These are phyloP conservation scores for Dactylellina parvicollis DNA, from an alignment of 2,329 filamentous ascomycete genomes.

Conservation along the genomic window DNA sequence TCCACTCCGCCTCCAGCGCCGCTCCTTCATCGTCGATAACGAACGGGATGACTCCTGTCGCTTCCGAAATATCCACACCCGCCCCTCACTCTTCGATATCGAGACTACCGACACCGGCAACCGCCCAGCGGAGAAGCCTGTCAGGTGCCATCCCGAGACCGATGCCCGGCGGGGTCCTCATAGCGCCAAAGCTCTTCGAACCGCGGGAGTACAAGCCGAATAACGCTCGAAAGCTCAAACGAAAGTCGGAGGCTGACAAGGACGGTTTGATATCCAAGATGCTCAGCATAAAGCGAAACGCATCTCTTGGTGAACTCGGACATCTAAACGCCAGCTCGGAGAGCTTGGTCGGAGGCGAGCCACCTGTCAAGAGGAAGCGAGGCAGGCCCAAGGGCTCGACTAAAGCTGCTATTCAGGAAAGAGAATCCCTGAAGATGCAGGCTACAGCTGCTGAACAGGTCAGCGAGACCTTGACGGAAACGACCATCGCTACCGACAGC, in stretches of 20 bases:
- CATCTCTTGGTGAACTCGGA: slow-evolving; percentile 36
- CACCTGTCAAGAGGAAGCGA: slow-evolving; percentile 50
- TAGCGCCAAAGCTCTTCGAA: slow-evolving; percentile 49
- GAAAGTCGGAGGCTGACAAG: slow-evolving; percentile 51
- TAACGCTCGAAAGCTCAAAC: slow-evolving; percentile 46
- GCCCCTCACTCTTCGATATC: slow-evolving; percentile 11
- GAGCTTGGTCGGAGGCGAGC: slow-evolving; percentile 32
- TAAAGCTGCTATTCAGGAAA: slow-evolving; percentile 52
- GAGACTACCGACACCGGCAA: slow-evolving; percentile 30
- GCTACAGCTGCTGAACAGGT: slow-evolving; percentile 51
- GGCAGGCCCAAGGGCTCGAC: slow-evolving; percentile 51
- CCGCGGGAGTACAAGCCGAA: slow-evolving; percentile 52
- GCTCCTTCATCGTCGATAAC: slow-evolving; percentile 12
- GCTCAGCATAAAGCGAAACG: slow-evolving; percentile 40
- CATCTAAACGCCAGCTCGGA: slow-evolving; percentile 27
- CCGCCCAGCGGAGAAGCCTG: slow-evolving; percentile 42
- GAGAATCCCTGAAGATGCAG: slow-evolving; percentile 52
- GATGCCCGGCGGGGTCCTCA: slow-evolving; percentile 23
- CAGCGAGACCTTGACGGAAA: slow-evolving; percentile 47
- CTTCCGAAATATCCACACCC: slow-evolving; percentile 22
- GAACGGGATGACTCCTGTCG: slow-evolving; percentile 39
- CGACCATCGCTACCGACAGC: slow-evolving; percentile 42
- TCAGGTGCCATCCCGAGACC: slow-evolving; percentile 47
- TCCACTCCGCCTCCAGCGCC: not conserved
- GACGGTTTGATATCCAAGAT: slow-evolving; percentile 40